Evolutionary conservation across 2,329 filamentous ascomycete genomes (phyloP), one percentile per base, ranked within the genome.

Genomic region (Didymellaceae sp.): DNA sequence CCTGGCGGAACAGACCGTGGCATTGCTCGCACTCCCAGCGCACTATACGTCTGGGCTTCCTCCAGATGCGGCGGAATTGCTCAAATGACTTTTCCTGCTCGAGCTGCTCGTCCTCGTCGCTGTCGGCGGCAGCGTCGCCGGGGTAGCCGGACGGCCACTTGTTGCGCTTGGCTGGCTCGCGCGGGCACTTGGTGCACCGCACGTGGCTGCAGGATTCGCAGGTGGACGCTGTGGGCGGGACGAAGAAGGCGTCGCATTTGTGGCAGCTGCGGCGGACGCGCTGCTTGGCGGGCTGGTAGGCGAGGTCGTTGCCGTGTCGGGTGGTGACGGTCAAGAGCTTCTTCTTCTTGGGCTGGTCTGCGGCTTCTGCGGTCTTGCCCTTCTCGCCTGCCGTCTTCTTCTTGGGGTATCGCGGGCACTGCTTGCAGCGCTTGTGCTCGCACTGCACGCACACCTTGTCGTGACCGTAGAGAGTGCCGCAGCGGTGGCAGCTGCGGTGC

Each of bases 401-500:
- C 44, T 82, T 78, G 25, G 91, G 91, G 63, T 88, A 84, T 46
- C 90, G 85, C 21, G 85, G 83, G 71, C 92, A 97, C 66, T 88
- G 86, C 67, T 84, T 88, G 82, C 92, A 97, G 59, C 90, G 85
- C 37, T 79, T 78, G 75, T 97, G 92, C 61, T 88, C 82, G 77
- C 92, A 97, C 59, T 83, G 84, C 58, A 81, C 74, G 74, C 92
- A 96, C 52, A 87, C 80, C 75, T 87, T 91, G 63, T 87, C 83
- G 16, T 82, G 74, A 47, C 88, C 86, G 70, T 93, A 96, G 18
- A 83, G 82, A 11, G 87, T 84, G 51, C 86, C 83, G 77, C 92
- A 97, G 60, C 84, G 81, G 74, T 96, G 92, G 74, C 92, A 97
- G 56, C 83, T 86, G 60, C 87, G 84, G 70, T 89, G 88, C 44